Conservation (phyloP, 306 rosid species). For the Malus asiatica region DNA sequence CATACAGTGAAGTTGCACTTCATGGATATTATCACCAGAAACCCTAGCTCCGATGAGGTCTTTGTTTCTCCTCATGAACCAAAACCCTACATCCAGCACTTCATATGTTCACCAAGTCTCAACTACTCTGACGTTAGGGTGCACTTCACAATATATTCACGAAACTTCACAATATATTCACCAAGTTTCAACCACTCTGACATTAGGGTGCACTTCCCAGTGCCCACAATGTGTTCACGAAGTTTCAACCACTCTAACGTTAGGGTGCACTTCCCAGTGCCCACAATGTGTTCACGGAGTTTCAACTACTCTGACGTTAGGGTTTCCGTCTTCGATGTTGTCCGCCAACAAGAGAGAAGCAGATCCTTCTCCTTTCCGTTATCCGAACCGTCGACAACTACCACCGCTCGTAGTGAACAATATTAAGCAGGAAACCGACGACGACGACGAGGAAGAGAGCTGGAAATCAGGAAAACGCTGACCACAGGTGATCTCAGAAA, state of each 20-base stretch:
- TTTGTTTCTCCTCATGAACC: background rate
- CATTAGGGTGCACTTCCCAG: background rate
- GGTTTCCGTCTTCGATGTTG: background rate
- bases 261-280: background rate
- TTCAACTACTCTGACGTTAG: background rate
- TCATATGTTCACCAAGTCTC: background rate
- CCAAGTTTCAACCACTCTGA: background rate
- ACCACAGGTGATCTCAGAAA: background rate
- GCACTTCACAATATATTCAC: background rate
- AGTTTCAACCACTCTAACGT: background rate
- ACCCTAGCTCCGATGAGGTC: background rate
- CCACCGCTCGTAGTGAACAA: no score
- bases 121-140: background rate
- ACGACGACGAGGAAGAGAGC: no score
- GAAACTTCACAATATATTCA: background rate
- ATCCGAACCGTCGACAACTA: no score
- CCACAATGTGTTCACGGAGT: background rate
- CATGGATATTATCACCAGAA: background rate
- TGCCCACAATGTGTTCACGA: background rate
- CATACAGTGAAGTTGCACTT: background rate
- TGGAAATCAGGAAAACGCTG: constrained; percentile 1
- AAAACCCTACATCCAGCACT: background rate
- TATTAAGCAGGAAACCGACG: no score
- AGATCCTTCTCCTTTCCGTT: background rate
- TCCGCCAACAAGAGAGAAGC: background rate